A percentile compares a stretch with the other conserved stretches of the same genome.
Conservation (phyloP, 805 yeast species). For the Sugiyamaella valdiviana region DNA sequence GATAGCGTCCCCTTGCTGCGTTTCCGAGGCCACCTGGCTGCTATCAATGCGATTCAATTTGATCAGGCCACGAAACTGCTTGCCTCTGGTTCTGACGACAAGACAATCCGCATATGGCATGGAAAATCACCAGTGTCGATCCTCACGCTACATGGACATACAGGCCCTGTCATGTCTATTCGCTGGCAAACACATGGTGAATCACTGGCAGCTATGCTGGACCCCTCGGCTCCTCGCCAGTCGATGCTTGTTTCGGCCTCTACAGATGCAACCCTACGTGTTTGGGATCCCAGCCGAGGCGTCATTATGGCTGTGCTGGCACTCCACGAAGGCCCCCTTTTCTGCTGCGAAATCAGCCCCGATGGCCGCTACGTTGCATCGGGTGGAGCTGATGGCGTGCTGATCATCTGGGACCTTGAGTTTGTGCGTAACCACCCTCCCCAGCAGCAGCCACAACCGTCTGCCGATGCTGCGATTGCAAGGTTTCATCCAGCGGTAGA, state of each 20-base stretch:
- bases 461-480: conserved; percentile 10
- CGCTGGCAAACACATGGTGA: conserved; percentile 14
- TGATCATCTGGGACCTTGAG: conserved; percentile 30
- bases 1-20: conserved; percentile 45
- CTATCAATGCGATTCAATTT: conserved; percentile 52
- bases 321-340: conserved; percentile 44
- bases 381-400: conserved; percentile 60
- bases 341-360: conserved; percentile 48
- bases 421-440: background rate
- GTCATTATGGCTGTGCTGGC: conserved; percentile 32
- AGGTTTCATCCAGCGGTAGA: conserved; percentile 7
- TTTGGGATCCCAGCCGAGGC: conserved; percentile 52
- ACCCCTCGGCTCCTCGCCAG: conserved; percentile 11
- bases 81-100: conserved; percentile 75
- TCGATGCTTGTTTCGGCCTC: conserved; percentile 46
- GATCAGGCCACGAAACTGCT: conserved; percentile 47
- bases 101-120: conserved; percentile 66
- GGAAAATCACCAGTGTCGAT: conserved; percentile 42
- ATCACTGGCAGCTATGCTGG: conserved; percentile 11
- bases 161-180: conserved; percentile 24
- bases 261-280: conserved; percentile 60
- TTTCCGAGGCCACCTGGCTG: conserved; percentile 59
- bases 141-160: conserved; percentile 19
- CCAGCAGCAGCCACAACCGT: background rate
- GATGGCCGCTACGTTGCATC: conserved; percentile 46